A percentile compares a stretch with the other conserved stretches of the same genome.
Evolutionary conservation across 2,329 filamentous ascomycete species (phyloP).

Genomic region (Exophiala spinifera): DNA sequence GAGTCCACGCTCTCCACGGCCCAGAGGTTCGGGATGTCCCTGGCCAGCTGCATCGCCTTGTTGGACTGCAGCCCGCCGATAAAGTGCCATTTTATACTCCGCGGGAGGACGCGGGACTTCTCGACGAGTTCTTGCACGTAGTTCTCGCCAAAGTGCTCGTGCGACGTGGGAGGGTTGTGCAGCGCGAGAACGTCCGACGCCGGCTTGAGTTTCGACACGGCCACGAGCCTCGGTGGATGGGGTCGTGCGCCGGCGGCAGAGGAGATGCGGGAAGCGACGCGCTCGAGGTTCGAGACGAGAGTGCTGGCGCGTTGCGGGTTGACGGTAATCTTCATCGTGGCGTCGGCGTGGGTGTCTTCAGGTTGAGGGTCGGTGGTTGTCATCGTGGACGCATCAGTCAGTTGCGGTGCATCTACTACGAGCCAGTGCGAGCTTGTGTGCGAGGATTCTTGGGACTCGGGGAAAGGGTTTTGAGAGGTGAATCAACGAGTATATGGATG

Average conservation of each 20-base stretch:
- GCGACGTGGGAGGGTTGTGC: slow-evolving; percentile 54
- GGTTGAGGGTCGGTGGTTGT: neutral
- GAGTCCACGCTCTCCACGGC: slow-evolving; percentile 89
- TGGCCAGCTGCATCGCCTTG: slow-evolving; percentile 82
- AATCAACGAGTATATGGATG: too few relatives aligned
- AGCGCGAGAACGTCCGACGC: slow-evolving; percentile 85
- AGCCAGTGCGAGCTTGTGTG: too few relatives aligned
- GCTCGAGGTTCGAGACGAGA: slow-evolving; percentile 61
- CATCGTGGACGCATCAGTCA: too few relatives aligned
- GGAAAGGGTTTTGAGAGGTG: neutral
- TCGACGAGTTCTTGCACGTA: slow-evolving; percentile 86
- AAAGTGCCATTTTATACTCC: slow-evolving; percentile 84
- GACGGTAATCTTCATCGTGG: slow-evolving; percentile 19
- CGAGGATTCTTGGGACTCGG: neutral
- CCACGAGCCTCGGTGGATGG: slow-evolving; percentile 65
- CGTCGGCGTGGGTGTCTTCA: neutral
- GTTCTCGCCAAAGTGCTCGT: slow-evolving; percentile 88
- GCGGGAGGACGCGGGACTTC: slow-evolving; percentile 77
- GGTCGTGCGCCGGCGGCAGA: slow-evolving; percentile 39
- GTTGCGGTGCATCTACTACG: neutral
- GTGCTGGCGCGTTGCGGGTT: slow-evolving; percentile 59
- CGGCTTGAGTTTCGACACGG: slow-evolving; percentile 95
- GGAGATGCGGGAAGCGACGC: slow-evolving; percentile 58
- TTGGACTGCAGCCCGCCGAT: slow-evolving; percentile 92
- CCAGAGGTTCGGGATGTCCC: slow-evolving; percentile 82